A percentile compares a stretch with the other conserved stretches of the same genome.
phyloP scores from a whole-genome alignment of 768 basidiomycete genomes.

The Guyanaporus albipodus region DNA sequence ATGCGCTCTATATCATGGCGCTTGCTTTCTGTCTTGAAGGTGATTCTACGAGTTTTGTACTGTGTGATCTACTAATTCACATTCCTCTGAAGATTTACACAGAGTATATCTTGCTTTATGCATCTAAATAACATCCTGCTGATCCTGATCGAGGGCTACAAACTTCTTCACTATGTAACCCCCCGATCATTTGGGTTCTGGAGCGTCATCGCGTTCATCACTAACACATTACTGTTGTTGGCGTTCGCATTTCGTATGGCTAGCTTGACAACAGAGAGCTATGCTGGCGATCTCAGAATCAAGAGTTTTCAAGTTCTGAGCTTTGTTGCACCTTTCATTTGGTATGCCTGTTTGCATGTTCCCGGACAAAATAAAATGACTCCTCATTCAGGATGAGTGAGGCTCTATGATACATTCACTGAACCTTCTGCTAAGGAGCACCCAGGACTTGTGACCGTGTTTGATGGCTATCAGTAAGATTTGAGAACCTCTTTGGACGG shows the following conservation, averaged over 20 bases:
- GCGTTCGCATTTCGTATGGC: conserved; percentile 73
- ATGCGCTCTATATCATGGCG: conserved; percentile 72
- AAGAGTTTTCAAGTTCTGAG: conserved; percentile 86
- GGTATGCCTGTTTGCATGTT: conserved; percentile 44
- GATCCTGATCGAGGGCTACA: conserved; percentile 49
- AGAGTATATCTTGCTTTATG: conserved; percentile 15
- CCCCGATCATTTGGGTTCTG: conserved; percentile 83
- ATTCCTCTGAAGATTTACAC: conserved; percentile 17
- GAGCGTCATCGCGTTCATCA: conserved; percentile 65
- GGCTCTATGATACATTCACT: conserved; percentile 23
- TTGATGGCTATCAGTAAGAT: conserved; percentile 73
- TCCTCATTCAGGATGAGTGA: conserved; percentile 68
- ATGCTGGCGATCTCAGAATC: conserved; percentile 41
- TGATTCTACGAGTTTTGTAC: conserved; percentile 26
- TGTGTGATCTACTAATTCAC: conserved; percentile 38
- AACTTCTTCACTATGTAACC: conserved; percentile 69
- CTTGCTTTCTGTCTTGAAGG: conserved; percentile 80
- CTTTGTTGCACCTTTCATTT: conserved; percentile 84
- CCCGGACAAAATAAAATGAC: not conserved
- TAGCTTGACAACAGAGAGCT: conserved; percentile 43
- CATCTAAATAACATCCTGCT: not conserved
- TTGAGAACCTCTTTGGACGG: not conserved
- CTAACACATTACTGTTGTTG: conserved; percentile 64
- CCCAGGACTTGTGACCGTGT: conserved; percentile 72
- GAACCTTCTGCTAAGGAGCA: not conserved